Percentiles rank a stretch among this genome's conserved stretches.
Evolutionary conservation across 495 filamentous ascomycete genomes (phyloP).

Genomic region (Lineolata rhizophorae): DNA sequence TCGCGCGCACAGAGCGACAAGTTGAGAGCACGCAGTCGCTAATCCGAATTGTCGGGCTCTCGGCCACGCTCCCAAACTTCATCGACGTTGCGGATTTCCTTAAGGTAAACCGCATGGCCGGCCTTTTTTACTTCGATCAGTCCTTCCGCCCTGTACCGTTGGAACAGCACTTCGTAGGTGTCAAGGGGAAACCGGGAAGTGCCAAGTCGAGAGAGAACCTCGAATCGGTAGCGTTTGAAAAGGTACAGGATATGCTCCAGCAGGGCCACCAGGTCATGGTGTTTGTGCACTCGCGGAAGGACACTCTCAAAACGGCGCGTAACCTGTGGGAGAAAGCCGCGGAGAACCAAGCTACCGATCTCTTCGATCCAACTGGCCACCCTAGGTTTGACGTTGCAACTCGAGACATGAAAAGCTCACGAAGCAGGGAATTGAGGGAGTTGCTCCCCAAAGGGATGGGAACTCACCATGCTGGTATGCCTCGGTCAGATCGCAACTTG

Average conservation of each 20-base stretch:
- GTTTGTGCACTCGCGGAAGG: constrained; percentile 91
- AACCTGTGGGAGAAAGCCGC: constrained; percentile 69
- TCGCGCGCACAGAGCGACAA: constrained; percentile 83
- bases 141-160: constrained; percentile 93
- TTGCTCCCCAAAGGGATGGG: constrained; percentile 77
- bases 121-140: constrained; percentile 89
- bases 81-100: constrained; percentile 91
- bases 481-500: constrained; percentile 75
- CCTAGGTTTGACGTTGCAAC: constrained; percentile 49
- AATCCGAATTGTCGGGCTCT: constrained; percentile 87
- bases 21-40: constrained; percentile 96
- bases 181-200: constrained; percentile 70
- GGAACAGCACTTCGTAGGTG: constrained; percentile 92
- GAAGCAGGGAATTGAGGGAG: constrained; percentile 67
- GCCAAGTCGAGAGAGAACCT: constrained; percentile 70
- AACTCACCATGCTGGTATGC: constrained; percentile 91
- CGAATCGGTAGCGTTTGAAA: constrained; percentile 69
- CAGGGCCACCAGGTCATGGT: constrained; percentile 92
- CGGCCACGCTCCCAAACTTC: constrained; percentile 90
- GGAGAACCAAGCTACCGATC: constrained; percentile 49
- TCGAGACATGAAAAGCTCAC: constrained; percentile 61
- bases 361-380: constrained; percentile 61
- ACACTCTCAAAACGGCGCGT: constrained; percentile 73
- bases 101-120: constrained; percentile 81
- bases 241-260: constrained; percentile 82